Percentiles rank a stretch among this genome's conserved stretches.
phyloP scores from a whole-genome alignment of 345 rosid genomes.

The Arabis alpina region DNA sequence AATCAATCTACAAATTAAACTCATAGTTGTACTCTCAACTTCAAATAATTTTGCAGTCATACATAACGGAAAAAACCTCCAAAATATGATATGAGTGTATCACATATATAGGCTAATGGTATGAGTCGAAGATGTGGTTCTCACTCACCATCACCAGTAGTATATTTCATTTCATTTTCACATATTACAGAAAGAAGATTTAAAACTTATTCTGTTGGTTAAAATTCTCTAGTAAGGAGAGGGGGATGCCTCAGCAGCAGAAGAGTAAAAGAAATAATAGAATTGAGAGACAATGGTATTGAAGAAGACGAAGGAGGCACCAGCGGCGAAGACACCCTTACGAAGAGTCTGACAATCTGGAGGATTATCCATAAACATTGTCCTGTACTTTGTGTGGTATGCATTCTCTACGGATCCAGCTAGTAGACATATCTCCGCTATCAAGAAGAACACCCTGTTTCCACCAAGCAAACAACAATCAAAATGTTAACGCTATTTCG shows the following conservation, averaged over 20 bases:
- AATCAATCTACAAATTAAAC: conserved; percentile 28
- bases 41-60: conserved; percentile 22
- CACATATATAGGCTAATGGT: neutral
- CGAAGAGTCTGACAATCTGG: conserved; percentile 83
- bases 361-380: conserved; percentile 60
- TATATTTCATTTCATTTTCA: no score
- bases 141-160: no score
- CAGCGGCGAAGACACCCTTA: conserved; percentile 90
- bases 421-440: conserved; percentile 81
- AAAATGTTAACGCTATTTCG: neutral
- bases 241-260: conserved; percentile 54
- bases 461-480: neutral
- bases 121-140: no score
- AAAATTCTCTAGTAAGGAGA: conserved; percentile 38
- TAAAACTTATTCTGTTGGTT: neutral
- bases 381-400: conserved; percentile 85
- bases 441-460: conserved; percentile 74
- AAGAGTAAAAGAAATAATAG: conserved; percentile 73
- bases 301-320: conserved; percentile 83
- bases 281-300: conserved; percentile 74
- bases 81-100: conserved; percentile 30
- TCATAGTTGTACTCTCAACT: conserved; percentile 16
- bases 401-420: conserved; percentile 92
- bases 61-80: neutral
- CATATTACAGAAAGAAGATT: neutral